Percentiles rank a stretch among this genome's conserved stretches.
These are phyloP conservation scores for Herpetomonas tarakana DNA, from an alignment of 208 protist genomes.

Conservation along the genomic window DNA sequence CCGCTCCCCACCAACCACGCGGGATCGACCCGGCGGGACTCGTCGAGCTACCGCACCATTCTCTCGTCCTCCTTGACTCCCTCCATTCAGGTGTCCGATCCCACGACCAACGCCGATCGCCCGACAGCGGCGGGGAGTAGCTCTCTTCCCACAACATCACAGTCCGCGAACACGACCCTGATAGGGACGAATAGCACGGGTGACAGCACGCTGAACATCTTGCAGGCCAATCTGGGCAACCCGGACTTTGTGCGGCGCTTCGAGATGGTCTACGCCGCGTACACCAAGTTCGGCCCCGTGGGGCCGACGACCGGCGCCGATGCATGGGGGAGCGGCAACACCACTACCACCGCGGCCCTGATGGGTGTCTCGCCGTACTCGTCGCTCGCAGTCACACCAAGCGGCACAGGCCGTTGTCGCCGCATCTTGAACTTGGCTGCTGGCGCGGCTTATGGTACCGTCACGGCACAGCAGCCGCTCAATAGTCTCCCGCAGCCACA, in stretches of 20 bases:
- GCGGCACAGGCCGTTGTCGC: neutral
- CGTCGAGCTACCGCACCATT: too few relatives aligned
- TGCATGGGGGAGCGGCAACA: neutral
- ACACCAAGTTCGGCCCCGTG: constrained; percentile 18
- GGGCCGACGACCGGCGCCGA: neutral
- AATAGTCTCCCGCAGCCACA: neutral
- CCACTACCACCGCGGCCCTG: neutral
- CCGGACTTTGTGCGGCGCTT: constrained; percentile 7
- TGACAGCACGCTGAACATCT: too few relatives aligned
- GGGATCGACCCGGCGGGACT: too few relatives aligned
- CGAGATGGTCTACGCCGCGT: constrained; percentile 35
- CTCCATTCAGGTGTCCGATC: too few relatives aligned
- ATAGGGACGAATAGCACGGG: too few relatives aligned
- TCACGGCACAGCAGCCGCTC: neutral
- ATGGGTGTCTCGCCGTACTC: neutral
- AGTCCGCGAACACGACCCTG: too few relatives aligned
- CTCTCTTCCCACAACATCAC: too few relatives aligned
- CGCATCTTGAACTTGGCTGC: neutral
- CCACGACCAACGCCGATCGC: too few relatives aligned
- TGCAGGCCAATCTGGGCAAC: neutral
- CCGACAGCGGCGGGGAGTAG: too few relatives aligned
- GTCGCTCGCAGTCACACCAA: neutral
- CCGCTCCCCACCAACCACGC: too few relatives aligned
- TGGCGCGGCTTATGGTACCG: too few relatives aligned
- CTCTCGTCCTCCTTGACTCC: too few relatives aligned